Evolutionary conservation across 2,329 filamentous ascomycete species (phyloP).

Genomic region (Aspergillus eucalypticola): DNA sequence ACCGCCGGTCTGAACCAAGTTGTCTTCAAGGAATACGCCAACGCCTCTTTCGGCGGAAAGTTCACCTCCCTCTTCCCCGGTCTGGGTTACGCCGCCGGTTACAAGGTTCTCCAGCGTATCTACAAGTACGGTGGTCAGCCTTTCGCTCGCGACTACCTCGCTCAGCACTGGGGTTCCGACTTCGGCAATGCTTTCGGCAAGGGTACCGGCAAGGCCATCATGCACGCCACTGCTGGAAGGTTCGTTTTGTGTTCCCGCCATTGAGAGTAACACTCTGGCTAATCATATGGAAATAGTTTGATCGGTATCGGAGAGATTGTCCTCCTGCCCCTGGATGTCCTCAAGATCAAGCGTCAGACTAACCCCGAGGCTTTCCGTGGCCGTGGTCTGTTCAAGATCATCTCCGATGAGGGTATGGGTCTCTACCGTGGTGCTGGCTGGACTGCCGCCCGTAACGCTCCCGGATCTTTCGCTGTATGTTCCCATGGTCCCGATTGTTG

Average conservation of each 20-base stretch:
- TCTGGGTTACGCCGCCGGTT: constrained; percentile 93
- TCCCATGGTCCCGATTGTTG: constrained; percentile 19
- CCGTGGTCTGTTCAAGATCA: constrained; percentile 83
- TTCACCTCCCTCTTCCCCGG: constrained; percentile 97
- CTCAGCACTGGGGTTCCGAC: constrained; percentile 72
- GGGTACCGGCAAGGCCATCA: constrained; percentile 95
- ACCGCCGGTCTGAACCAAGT: constrained; percentile 75
- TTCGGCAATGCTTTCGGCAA: constrained; percentile 92
- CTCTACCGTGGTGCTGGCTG: constrained; percentile 95
- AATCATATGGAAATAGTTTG: constrained; percentile 55
- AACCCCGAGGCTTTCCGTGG: constrained; percentile 98
- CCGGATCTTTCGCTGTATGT: constrained; percentile 91
- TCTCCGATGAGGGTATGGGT: constrained; percentile 91
- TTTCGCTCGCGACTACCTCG: constrained; percentile 86
- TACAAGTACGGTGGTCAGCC: constrained; percentile 99
- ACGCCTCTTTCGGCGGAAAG: constrained; percentile 69
- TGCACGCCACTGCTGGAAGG: constrained; percentile 95
- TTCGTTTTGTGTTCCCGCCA: constrained; percentile 39
- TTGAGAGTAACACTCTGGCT: neutral
- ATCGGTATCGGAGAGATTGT: constrained; percentile 98
- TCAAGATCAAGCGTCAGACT: constrained; percentile 99
- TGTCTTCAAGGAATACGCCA: constrained; percentile 88
- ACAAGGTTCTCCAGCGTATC: constrained; percentile 94
- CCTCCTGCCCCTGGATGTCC: constrained; percentile 88
- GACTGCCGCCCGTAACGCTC: constrained; percentile 96